Conservation (phyloP, 495 filamentous ascomycete genomes). For the Bombardia bombarda region DNA sequence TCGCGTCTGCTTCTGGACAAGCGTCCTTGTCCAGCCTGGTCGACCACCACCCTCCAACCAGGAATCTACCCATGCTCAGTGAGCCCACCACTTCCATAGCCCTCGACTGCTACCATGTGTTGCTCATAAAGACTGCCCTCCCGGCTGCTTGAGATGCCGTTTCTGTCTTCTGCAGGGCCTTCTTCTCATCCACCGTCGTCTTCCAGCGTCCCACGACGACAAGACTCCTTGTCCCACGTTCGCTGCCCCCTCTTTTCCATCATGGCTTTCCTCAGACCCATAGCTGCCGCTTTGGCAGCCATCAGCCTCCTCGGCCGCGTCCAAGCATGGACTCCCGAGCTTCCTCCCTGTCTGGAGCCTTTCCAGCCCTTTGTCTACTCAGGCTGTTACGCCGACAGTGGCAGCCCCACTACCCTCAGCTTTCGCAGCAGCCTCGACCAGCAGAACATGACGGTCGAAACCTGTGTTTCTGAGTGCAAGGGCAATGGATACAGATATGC, state of each 20-base stretch:
- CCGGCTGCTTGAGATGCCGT: no score
- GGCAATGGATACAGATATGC: conserved; percentile 48
- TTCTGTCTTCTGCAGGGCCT: no score
- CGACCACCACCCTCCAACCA: no score
- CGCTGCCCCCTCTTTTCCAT: conserved; percentile 3
- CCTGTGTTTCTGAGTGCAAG: conserved; percentile 45
- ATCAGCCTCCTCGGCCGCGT: conserved; percentile 21
- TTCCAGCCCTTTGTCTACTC: conserved; percentile 44
- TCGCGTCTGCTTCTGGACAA: no score
- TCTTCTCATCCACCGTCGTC: no score
- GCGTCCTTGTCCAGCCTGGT: no score
- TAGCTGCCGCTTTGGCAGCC: conserved; percentile 25
- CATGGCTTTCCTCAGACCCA: conserved; percentile 15
- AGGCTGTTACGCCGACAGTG: conserved; percentile 41
- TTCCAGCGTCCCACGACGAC: no score
- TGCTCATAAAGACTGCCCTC: no score
- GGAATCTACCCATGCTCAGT: no score
- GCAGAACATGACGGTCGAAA: conserved; percentile 43
- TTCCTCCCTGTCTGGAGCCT: conserved; percentile 31
- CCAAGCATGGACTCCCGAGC: conserved; percentile 27
- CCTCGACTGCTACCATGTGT: no score
- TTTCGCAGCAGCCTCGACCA: conserved; percentile 28
- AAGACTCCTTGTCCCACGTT: neutral
- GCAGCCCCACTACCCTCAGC: conserved; percentile 26
- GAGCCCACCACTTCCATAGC: no score